phyloP scores from a whole-genome alignment of 1,139 yeast genomes.

The Saccharomyces hybrid region DNA sequence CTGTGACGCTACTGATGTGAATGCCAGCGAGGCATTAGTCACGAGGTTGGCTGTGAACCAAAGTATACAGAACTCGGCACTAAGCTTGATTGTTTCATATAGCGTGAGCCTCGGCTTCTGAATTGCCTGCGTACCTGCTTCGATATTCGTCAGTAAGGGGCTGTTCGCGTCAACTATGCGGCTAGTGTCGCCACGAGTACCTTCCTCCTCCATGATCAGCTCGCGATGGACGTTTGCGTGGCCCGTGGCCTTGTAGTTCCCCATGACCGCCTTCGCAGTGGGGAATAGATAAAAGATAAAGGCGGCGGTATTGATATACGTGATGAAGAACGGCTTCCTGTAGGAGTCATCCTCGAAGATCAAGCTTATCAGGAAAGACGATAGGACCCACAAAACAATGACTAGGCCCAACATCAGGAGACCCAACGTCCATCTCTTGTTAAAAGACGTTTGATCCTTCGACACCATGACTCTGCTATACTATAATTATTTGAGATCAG shows the following conservation, averaged over 20 bases:
- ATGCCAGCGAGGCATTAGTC: conserved; percentile 74
- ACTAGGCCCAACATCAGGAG: conserved; percentile 60
- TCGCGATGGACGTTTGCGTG: conserved; percentile 21
- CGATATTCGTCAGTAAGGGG: conserved; percentile 19
- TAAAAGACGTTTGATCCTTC: conserved; percentile 3
- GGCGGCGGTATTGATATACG: conserved; percentile 79
- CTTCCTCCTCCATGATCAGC: conserved; percentile 16
- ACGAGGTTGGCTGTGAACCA: conserved; percentile 86
- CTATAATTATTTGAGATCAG: neutral
- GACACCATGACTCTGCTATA: conserved; percentile 5
- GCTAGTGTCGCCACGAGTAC: conserved; percentile 4
- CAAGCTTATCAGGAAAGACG: conserved; percentile 68
- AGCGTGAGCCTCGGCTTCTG: conserved; percentile 23
- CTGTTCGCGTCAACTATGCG: conserved; percentile 14
- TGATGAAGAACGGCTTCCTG: conserved; percentile 81
- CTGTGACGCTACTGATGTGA: conserved; percentile 88
- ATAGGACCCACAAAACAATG: conserved; percentile 75
- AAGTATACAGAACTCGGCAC: conserved; percentile 68
- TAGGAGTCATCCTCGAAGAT: conserved; percentile 59
- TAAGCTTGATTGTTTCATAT: conserved; percentile 46
- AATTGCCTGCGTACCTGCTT: conserved; percentile 5
- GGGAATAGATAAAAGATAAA: conserved; percentile 70
- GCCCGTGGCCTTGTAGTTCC: conserved; percentile 25
- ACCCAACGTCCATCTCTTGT: conserved; percentile 57
- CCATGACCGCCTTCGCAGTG: conserved; percentile 33